Base-by-base conservation (phyloP, 2,329 filamentous ascomycete species). In the Fusarium duplospermum region DNA sequence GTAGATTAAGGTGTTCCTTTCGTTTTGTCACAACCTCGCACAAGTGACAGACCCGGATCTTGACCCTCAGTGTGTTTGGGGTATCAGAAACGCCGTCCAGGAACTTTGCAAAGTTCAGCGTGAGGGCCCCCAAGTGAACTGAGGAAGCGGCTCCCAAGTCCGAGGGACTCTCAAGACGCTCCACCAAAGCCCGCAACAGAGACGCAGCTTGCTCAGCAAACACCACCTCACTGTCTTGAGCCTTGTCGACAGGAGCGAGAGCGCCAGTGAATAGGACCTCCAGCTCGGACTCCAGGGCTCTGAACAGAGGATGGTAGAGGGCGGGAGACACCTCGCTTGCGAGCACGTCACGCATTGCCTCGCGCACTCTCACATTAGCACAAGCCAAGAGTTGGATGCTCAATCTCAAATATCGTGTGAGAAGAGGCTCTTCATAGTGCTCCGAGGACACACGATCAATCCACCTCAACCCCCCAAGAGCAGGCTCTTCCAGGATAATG, bases 161-260 rank as follows among this genome's bases (percentile, higher is more conserved):
- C 2, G 89, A 87, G 4, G 90, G 89, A 4, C 87, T 91, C 67
- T 92, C 90, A 4, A 93, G 82, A 40, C 89, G 86, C 75, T 93
- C 91, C 7, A 93, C 89, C 59, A 93, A 85, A 2, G 88, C 88
- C 66, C 88, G 90, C 38, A 93, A 81, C 27, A 93, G 84, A 4
- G 90, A 90, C 6, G 90, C 89, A 9, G 90, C 88, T 79, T 93
- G 91, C 77, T 93, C 91, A 7, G 90, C 90, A 80, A 93, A 93
- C 1, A 91, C 83, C 24, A 92, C 87, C 70, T 92, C 89, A 61
- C 87, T 87, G 47, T 92, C 90, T 40, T 87, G 87, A 33, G 85
- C 87, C 66, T 87, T 87, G 42, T 87, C 85, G 6, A 86, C 83
- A 2, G 86, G 84, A 72, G 86, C 88, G 24, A 88, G 82, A 2